A percentile compares a stretch with the other conserved stretches of the same genome.
Evolutionary conservation across 2,329 filamentous ascomycete species (phyloP).

Genomic region (Monosporascus sp.): DNA sequence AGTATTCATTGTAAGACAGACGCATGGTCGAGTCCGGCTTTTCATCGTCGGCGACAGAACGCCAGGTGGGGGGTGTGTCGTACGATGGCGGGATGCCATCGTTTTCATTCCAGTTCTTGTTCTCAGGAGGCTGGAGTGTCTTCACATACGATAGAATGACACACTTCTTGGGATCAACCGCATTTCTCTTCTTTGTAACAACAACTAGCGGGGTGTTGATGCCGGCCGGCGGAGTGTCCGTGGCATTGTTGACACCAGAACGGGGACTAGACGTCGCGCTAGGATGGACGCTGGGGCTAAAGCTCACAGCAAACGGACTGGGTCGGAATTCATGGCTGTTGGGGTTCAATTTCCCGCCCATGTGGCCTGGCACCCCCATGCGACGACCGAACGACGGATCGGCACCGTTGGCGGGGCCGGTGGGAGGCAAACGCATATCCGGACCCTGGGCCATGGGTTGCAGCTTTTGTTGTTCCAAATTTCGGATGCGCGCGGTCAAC

Average conservation of each 20-base stretch:
- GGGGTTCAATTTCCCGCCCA: constrained; percentile 56
- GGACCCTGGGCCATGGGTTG: constrained; percentile 23
- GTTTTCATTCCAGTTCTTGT: constrained; percentile 66
- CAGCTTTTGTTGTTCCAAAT: constrained; percentile 47
- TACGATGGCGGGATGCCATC: constrained; percentile 80
- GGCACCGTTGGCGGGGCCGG: constrained; percentile 60
- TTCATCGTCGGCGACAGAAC: constrained; percentile 65
- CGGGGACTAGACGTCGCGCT: constrained; percentile 70
- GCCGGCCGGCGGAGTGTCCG: constrained; percentile 26
- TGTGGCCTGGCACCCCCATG: constrained; percentile 46
- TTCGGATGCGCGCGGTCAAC: constrained; percentile 47
- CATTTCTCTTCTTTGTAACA: constrained; percentile 67
- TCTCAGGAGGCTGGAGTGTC: constrained; percentile 46
- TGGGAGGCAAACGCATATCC: constrained; percentile 68
- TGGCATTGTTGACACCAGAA: constrained; percentile 50
- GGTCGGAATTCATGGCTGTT: constrained; percentile 78
- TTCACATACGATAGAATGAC: constrained; percentile 50
- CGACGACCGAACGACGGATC: constrained; percentile 51
- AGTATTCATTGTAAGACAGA: constrained; percentile 70
- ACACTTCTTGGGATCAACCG: constrained; percentile 67
- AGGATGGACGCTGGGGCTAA: constrained; percentile 66
- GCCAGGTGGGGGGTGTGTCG: constrained; percentile 83
- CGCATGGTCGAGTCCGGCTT: constrained; percentile 60
- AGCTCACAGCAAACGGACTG: constrained; percentile 72
- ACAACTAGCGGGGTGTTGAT: constrained; percentile 35